Evolutionary conservation across 805 yeast species (phyloP).

Genomic region (Monosporozyma servazzii): DNA sequence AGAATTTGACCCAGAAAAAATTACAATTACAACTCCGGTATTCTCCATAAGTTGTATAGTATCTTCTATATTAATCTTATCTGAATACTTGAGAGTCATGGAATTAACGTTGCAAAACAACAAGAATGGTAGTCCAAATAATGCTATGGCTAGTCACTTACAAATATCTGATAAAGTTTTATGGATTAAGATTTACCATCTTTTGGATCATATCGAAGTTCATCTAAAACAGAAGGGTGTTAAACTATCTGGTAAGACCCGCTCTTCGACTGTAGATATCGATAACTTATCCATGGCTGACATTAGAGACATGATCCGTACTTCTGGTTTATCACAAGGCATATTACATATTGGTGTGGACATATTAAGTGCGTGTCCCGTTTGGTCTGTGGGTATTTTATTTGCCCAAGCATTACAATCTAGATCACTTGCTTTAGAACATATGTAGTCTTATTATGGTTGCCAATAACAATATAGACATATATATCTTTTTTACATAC

Average conservation of each 20-base stretch:
- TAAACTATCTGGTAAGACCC: background rate
- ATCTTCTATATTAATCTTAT: constrained; percentile 43
- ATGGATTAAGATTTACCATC: constrained; percentile 56
- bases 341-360: constrained; percentile 61
- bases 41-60: constrained; percentile 65
- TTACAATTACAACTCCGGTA: constrained; percentile 55
- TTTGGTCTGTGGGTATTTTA: constrained; percentile 71
- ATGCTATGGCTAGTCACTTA: constrained; percentile 9
- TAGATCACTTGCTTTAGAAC: constrained; percentile 35
- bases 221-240: constrained; percentile 35
- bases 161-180: constrained; percentile 46
- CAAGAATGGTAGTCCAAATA: background rate
- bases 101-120: constrained; percentile 29
- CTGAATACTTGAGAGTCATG: constrained; percentile 50
- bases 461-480: background rate
- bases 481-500: background rate
- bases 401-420: constrained; percentile 72
- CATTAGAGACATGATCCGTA: background rate
- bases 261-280: background rate
- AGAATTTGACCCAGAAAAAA: constrained; percentile 33
- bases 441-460: background rate
- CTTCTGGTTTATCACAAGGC: constrained; percentile 37
- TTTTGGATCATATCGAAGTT: constrained; percentile 51
- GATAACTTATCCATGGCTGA: background rate
- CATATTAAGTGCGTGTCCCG: constrained; percentile 72